Evolutionary conservation across 2,329 filamentous ascomycete genomes (phyloP), one percentile per base, ranked within the genome.

Genomic region (Elsinoe perseae): DNA sequence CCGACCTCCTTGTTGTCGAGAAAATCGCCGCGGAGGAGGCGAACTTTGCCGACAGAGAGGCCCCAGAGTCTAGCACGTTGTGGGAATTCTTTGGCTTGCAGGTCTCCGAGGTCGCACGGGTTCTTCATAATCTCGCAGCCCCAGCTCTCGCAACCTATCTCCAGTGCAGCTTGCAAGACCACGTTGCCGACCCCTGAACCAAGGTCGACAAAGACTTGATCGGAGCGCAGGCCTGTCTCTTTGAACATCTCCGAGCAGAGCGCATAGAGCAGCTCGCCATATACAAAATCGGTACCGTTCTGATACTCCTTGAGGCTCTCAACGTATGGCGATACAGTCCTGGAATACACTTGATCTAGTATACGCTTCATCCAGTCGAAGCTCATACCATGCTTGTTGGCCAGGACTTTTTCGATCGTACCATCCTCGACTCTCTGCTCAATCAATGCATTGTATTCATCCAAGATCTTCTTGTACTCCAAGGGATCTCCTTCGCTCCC

Each of bases 161-260:
- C 89, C 18, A 98, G 80, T 0, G 93, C 93, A 1, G 92, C 90
- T 70, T 98, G 93, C 52, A 98, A 76, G 23, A 93, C 90, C 2
- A 97, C 92, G 67, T 97, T 98, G 48, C 92, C 93, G 14, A 97
- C 93, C 27, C 93, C 93, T 1, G 92, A 97, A 50, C 93, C 93
- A 12, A 98, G 79, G 67, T 98, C 93, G 58, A 98, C 85, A 68
- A 98, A 97, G 34, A 95, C 83, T 64, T 95, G 87, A 50, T 85
- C 81, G 0, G 88, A 92, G 58, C 82, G 90, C 69, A 97, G 82
- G 43, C 82, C 78, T 2, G 87, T 86, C 68, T 89, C 81, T 14
- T 84, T 81, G 63, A 98, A 84, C 58, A 97, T 89, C 57, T 85
- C 82, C 60, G 86, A 87, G 61, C 93, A 81, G 67, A 98, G 95